phyloP scores from a whole-genome alignment of 805 yeast genomes.

The Gaillardinia entomophila region DNA sequence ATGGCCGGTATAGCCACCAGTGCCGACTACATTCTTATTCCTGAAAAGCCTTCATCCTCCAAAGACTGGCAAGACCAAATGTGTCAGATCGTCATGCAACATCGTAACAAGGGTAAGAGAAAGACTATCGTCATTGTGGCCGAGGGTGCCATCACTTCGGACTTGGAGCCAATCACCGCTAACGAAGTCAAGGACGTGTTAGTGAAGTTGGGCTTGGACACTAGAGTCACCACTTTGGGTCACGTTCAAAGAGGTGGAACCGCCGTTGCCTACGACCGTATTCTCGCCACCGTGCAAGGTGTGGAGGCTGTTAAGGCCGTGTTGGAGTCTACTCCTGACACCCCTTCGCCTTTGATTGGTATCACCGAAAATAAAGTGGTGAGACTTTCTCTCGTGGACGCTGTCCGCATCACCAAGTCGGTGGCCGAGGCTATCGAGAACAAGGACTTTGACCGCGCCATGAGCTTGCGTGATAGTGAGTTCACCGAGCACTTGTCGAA shows the following conservation, averaged over 20 bases:
- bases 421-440: slow-evolving; percentile 65
- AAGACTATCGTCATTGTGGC: slow-evolving; percentile 78
- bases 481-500: slow-evolving; percentile 61
- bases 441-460: slow-evolving; percentile 65
- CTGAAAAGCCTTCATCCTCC: slow-evolving; percentile 67
- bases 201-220: slow-evolving; percentile 62
- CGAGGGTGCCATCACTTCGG: slow-evolving; percentile 75
- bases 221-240: slow-evolving; percentile 72
- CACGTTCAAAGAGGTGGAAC: slow-evolving; percentile 84
- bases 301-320: slow-evolving; percentile 78
- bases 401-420: slow-evolving; percentile 63
- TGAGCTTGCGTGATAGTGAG: slow-evolving; percentile 64
- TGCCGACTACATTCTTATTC: slow-evolving; percentile 76
- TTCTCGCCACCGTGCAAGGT: slow-evolving; percentile 73
- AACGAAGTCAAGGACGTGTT: slow-evolving; percentile 61
- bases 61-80: slow-evolving; percentile 63
- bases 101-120: slow-evolving; percentile 67
- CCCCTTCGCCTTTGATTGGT: slow-evolving; percentile 79
- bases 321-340: slow-evolving; percentile 57
- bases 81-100: slow-evolving; percentile 57
- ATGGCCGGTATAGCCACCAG: slow-evolving; percentile 78
- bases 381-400: slow-evolving; percentile 63
- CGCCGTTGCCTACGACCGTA: slow-evolving; percentile 69
- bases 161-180: slow-evolving; percentile 61
- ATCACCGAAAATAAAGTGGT: slow-evolving; percentile 66